phyloP scores from a whole-genome alignment of 73 alveolate species.

The Halteria grandinella region DNA sequence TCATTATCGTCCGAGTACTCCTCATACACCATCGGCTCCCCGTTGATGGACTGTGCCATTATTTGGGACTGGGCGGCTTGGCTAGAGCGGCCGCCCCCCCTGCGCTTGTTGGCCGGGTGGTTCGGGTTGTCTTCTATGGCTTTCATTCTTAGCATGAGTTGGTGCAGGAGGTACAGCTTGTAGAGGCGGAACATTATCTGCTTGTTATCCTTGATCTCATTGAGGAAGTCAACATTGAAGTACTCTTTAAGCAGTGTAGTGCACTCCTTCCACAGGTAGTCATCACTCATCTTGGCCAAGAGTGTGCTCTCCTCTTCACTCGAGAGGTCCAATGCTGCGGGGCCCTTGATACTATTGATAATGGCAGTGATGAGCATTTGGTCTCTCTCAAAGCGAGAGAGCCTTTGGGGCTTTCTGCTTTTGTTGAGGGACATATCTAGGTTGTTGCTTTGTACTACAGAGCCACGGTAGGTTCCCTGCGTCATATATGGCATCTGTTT shows the following conservation, averaged over 20 bases:
- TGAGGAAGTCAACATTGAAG: constrained; percentile 20
- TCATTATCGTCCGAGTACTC: not conserved
- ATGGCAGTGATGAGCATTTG: constrained; percentile 8
- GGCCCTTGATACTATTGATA: not conserved
- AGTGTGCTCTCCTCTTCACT: not conserved
- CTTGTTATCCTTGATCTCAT: constrained; percentile 25
- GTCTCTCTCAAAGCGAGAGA: constrained; percentile 7
- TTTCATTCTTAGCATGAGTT: constrained; percentile 9
- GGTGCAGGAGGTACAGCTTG: constrained; percentile 26
- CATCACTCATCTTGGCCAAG: not conserved
- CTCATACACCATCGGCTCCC: too few relatives aligned
- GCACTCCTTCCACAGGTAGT: constrained; percentile 34
- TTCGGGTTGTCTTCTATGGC: constrained; percentile 13
- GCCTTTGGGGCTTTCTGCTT: too few relatives aligned
- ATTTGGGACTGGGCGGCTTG: too few relatives aligned
- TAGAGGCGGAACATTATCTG: not conserved
- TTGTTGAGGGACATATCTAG: too few relatives aligned
- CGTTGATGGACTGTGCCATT: too few relatives aligned
- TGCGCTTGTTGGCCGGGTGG: too few relatives aligned
- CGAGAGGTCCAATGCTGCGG: not conserved
- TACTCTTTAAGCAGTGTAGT: constrained; percentile 9
- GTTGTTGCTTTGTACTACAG: too few relatives aligned
- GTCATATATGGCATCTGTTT: too few relatives aligned
- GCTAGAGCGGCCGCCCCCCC: too few relatives aligned
- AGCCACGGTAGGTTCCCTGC: too few relatives aligned